phyloP scores from a whole-genome alignment of 75 land plant genomes.

The Sequoiadendron giganteum region DNA sequence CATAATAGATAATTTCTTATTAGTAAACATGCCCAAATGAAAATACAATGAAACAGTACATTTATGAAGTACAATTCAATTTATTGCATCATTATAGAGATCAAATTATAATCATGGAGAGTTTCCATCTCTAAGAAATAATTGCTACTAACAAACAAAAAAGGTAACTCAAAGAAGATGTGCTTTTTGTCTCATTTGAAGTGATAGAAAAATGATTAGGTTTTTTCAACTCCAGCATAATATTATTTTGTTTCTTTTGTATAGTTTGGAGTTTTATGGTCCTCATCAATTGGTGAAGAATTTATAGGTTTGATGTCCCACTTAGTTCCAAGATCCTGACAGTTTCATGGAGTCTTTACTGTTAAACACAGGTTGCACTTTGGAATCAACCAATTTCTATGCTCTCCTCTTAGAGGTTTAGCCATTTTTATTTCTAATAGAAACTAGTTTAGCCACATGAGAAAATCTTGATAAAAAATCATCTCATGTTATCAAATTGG shows the following conservation, averaged over 20 bases:
- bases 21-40: background rate
- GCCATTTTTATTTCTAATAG: no score
- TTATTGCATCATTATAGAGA: background rate
- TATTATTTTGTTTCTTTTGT: background rate
- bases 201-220: background rate
- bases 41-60: background rate
- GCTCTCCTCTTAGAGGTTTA: no score
- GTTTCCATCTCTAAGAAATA: background rate
- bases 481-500: no score
- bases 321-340: background rate
- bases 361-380: background rate
- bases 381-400: background rate
- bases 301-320: background rate
- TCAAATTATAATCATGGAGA: background rate
- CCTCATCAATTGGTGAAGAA: background rate
- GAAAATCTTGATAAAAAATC: no score
- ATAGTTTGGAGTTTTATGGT: background rate
- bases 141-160: background rate
- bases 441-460: no score
- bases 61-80: background rate
- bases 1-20: background rate
- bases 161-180: background rate
- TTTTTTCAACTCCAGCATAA: background rate
- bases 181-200: background rate
- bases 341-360: background rate